Percentiles rank a stretch among this genome's conserved stretches.
phyloP scores from a whole-genome alignment of 2,329 filamentous ascomycete species.

The Apiospora koreana region DNA sequence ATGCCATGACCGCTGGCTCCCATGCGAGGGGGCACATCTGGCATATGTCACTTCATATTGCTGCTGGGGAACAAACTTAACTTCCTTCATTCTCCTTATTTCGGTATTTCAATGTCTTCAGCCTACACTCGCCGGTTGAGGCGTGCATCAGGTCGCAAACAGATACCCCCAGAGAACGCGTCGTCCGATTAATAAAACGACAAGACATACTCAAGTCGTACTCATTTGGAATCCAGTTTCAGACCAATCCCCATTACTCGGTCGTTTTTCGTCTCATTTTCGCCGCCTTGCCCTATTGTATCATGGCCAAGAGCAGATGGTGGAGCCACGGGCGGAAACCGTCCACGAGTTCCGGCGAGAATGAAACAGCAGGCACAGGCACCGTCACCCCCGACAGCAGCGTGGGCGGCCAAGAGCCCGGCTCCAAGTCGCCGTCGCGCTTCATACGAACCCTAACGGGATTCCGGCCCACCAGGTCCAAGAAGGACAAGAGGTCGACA shows the following conservation, averaged over 20 bases:
- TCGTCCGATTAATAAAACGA: not conserved
- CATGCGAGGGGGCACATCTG: not conserved
- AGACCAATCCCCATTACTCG: not conserved
- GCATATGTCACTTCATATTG: not conserved
- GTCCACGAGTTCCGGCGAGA: conserved; percentile 24
- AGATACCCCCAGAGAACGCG: not conserved
- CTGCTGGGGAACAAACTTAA: not conserved
- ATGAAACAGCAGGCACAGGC: conserved; percentile 22
- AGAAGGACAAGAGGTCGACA: conserved; percentile 14
- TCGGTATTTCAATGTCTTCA: not conserved
- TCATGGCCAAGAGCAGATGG: conserved; percentile 22
- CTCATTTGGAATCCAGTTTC: not conserved
- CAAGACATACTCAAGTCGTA: not conserved
- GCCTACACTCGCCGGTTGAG: not conserved
- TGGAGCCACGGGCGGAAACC: conserved; percentile 23
- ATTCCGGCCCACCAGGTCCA: conserved; percentile 20
- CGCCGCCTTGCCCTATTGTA: not conserved
- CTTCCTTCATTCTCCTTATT: not conserved
- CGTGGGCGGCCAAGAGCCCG: conserved; percentile 18
- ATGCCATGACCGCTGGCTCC: not conserved
- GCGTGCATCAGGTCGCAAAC: not conserved
- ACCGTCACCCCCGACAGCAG: conserved; percentile 22
- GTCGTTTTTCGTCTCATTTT: not conserved
- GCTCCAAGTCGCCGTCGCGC: conserved; percentile 22
- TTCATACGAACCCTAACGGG: conserved; percentile 21